Conservation (phyloP, 257 asterid genomes). For the Thymus quinquecostatus region DNA sequence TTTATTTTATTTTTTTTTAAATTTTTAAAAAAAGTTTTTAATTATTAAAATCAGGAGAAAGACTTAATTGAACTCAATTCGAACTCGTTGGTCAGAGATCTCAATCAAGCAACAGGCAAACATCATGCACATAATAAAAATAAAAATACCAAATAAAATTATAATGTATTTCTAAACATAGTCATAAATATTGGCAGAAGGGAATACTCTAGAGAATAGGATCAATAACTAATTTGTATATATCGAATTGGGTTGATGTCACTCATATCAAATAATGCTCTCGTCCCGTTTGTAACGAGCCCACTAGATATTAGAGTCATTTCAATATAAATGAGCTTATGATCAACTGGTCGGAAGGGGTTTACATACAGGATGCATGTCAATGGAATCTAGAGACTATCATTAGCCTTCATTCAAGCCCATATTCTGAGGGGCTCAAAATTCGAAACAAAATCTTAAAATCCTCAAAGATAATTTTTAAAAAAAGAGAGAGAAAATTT, state of each 20-base stretch:
- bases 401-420: neutral
- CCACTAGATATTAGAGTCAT: no score
- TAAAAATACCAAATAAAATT: no score
- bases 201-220: neutral
- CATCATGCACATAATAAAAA: no score
- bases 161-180: neutral
- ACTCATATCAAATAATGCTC: no score
- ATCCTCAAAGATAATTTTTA: no score
- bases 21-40: neutral
- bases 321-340: no score
- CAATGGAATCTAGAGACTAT: neutral
- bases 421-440: neutral
- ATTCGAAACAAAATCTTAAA: neutral
- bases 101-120: neutral
- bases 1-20: neutral
- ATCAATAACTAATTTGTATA: neutral
- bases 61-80: neutral
- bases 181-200: neutral
- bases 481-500: no score
- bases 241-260: no score
- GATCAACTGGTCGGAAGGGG: no score
- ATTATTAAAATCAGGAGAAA: neutral
- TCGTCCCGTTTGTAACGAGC: no score
- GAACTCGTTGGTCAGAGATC: constrained; percentile 4
- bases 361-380: no score